A percentile compares a stretch with the other conserved stretches of the same genome.
phyloP scores from a whole-genome alignment of 345 rosid species.

The Rhodomyrtus tomentosa region DNA sequence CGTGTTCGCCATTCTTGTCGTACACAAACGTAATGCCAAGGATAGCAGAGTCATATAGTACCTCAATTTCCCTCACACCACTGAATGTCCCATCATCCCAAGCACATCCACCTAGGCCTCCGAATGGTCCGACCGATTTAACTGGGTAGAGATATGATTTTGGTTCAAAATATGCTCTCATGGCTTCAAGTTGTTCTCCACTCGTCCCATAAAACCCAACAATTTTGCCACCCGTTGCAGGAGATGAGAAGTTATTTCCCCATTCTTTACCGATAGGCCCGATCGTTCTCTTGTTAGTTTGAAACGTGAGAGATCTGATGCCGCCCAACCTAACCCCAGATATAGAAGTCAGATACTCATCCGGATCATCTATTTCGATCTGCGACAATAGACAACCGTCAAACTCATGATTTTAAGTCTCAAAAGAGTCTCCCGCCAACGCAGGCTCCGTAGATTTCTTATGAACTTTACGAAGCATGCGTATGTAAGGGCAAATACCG shows the following conservation, averaged over 20 bases:
- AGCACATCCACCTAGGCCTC: background rate
- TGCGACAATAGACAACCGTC: background rate
- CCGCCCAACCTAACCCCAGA: too few species aligned
- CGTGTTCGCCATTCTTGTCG: background rate
- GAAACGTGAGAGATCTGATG: background rate
- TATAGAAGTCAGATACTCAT: too few species aligned
- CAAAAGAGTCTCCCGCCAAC: background rate
- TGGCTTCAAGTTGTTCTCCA: background rate
- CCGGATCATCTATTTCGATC: background rate
- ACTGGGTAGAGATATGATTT: background rate
- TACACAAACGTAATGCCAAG: background rate
- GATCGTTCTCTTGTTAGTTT: background rate
- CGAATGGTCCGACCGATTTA: background rate
- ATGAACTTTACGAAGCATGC: background rate
- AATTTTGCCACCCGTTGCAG: background rate
- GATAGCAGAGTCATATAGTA: background rate
- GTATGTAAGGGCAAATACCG: background rate
- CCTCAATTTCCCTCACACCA: background rate
- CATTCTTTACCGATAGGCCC: background rate
- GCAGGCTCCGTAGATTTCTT: too few species aligned
- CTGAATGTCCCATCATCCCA: background rate
- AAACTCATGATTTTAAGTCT: background rate
- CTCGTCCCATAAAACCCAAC: background rate
- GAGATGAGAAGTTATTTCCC: background rate
- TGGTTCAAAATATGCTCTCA: background rate